phyloP scores from a whole-genome alignment of 495 filamentous ascomycete species.

The Pseudomonodictys pantanalensis region DNA sequence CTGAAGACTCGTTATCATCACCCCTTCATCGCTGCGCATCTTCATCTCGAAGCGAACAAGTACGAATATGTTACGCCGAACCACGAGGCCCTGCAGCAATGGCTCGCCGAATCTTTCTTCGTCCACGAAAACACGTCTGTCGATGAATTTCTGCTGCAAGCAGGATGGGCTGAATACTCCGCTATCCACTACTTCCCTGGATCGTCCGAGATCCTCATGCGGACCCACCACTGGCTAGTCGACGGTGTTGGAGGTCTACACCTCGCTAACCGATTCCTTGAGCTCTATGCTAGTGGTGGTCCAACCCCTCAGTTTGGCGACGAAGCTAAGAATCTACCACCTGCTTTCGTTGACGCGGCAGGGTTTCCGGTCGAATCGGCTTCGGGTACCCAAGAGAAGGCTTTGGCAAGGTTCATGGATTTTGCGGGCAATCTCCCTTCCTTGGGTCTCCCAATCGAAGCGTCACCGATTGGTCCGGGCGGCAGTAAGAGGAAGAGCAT shows the following conservation, averaged over 20 bases:
- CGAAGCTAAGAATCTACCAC: neutral
- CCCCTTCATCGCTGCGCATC: neutral
- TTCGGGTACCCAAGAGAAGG: neutral
- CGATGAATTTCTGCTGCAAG: constrained; percentile 5
- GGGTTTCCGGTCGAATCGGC: neutral
- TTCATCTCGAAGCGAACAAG: constrained; percentile 1
- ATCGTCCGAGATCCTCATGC: constrained; percentile 4
- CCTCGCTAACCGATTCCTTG: constrained; percentile 7
- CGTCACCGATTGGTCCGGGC: constrained; percentile 1
- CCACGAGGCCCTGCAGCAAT: neutral
- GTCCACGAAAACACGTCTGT: neutral
- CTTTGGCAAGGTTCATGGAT: constrained; percentile 3
- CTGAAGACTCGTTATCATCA: constrained; percentile 4
- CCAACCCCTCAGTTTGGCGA: neutral
- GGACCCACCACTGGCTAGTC: constrained; percentile 10
- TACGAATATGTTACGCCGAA: constrained; percentile 8
- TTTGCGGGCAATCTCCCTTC: constrained; percentile 6
- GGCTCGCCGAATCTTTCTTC: constrained; percentile 7
- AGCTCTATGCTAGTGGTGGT: constrained; percentile 1
- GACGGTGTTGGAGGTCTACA: constrained; percentile 8
- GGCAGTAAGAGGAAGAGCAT: neutral
- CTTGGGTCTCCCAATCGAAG: neutral
- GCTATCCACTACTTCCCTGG: constrained; percentile 1
- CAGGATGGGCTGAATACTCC: constrained; percentile 4
- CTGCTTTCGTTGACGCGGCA: neutral